A percentile compares a stretch with the other conserved stretches of the same genome.
phyloP scores from a whole-genome alignment of 768 basidiomycete genomes.

The Russula griseocarnosa region DNA sequence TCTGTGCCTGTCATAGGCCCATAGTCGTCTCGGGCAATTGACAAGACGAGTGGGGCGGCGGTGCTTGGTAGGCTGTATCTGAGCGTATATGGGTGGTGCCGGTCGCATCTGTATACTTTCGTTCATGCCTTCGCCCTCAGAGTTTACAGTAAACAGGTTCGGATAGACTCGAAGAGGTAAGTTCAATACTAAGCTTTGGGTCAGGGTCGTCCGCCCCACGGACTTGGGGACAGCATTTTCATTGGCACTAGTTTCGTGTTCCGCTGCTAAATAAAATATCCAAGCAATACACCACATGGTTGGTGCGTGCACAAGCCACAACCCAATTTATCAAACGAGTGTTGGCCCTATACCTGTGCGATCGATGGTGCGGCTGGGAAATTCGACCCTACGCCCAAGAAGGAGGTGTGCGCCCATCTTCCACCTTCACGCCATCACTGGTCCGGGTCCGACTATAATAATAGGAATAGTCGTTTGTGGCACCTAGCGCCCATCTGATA shows the following conservation, averaged over 20 bases:
- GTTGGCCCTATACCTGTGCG: neutral
- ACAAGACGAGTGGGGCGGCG: neutral
- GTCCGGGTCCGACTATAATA: neutral
- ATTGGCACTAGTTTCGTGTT: neutral
- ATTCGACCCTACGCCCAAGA: slow-evolving; percentile 15
- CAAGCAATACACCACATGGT: neutral
- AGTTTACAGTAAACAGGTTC: neutral
- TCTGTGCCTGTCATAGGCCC: neutral
- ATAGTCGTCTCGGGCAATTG: slow-evolving; percentile 10
- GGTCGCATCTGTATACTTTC: neutral
- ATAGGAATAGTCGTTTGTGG: slow-evolving; percentile 9
- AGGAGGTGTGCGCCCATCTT: neutral
- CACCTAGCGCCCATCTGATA: slow-evolving; percentile 21
- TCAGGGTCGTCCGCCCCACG: neutral
- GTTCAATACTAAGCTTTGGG: neutral
- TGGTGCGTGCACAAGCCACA: neutral
- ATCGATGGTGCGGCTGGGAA: slow-evolving; percentile 11
- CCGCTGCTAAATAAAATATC: neutral
- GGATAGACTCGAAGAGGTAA: neutral
- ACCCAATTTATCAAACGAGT: neutral
- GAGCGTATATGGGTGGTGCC: slow-evolving; percentile 30
- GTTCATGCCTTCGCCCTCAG: neutral
- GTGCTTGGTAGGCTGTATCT: slow-evolving; percentile 13
- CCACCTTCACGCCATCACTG: slow-evolving; percentile 16
- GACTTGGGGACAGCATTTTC: neutral